phyloP scores from a whole-genome alignment of 1,139 yeast genomes.

The Suhomyces panamericanus region DNA sequence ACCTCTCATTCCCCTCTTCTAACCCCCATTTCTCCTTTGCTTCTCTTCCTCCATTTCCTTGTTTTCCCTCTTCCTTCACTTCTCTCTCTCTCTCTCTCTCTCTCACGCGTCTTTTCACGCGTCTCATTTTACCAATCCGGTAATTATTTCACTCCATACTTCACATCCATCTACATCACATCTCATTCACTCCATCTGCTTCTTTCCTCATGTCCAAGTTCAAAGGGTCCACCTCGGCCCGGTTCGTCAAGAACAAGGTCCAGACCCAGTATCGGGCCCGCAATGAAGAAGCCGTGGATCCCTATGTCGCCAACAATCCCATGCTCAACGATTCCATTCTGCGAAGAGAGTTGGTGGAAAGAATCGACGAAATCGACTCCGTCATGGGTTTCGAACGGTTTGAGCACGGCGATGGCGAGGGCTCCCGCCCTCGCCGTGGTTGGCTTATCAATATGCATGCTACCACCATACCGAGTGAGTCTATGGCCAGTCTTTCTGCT shows the following conservation, averaged over 20 bases:
- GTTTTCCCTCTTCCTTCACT: not conserved
- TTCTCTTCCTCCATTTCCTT: not conserved
- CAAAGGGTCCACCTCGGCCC: conserved; percentile 56
- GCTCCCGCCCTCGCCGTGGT: conserved; percentile 62
- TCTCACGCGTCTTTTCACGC: not conserved
- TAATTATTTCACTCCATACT: conserved; percentile 1
- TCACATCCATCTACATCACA: not conserved
- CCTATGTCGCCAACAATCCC: conserved; percentile 35
- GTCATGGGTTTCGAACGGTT: conserved; percentile 83
- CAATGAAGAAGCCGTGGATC: conserved; percentile 20
- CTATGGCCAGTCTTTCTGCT: conserved; percentile 61
- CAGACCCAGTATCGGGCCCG: conserved; percentile 19
- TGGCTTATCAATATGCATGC: conserved; percentile 91
- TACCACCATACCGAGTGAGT: conserved; percentile 57
- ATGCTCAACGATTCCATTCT: conserved; percentile 43
- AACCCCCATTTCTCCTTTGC: not conserved
- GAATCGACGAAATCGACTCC: conserved; percentile 65
- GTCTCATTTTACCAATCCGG: conserved; percentile 1
- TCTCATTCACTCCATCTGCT: not conserved
- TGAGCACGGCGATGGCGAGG: conserved; percentile 59
- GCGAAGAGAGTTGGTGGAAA: conserved; percentile 46
- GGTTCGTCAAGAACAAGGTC: conserved; percentile 51
- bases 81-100: not conserved
- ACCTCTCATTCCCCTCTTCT: not conserved
- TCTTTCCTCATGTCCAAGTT: conserved; percentile 16